Base-by-base conservation (phyloP, 225 moss, liverwort and hornwort genomes). In the Physcomitrellopsis africana region DNA sequence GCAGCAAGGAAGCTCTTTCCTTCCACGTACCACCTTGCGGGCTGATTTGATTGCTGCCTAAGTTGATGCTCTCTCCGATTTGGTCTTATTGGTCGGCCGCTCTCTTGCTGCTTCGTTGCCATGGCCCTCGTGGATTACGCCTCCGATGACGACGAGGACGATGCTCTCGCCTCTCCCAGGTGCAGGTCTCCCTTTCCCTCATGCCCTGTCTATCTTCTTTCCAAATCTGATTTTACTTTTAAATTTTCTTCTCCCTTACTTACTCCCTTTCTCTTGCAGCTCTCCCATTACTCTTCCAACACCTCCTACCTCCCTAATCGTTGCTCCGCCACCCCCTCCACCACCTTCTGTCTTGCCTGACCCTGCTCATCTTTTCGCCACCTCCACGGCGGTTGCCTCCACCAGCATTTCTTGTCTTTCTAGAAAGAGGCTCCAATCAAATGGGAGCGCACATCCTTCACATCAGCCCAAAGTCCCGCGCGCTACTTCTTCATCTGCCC, bases 381-480 rank as follows among this genome's bases (percentile, higher is more conserved):
- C 46, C 63, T 65, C 80, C 4, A 5, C 63, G 12, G 55, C 79
- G 17, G 63, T 81, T 55, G 81, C 82, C 15, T 72, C 81, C 65
- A 60, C 82, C 20, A 68, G 61, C 53, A 51, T 65, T 51, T 42
- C 79, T 19, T 56, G 71, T 19, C 76, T 80, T 12, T 76, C 86
- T 19, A 89, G 90, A 22, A 93, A 93, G 68, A 85, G 93, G 60
- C 87, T 81, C 45, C 87, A 86, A 66, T 76, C 85, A 19, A 96
- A 92, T 73, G 90, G 91, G 15, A 78, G 73, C 56, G 79, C 75
- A 37, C 85, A 83, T 32, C 76, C 83, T 11, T 42, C 79, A 45
- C 93, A 93, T 46, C 84, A 74, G 46, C 70, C 81, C 27, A 96
- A 96, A 64, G 57, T 89, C 16, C 77, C 91, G 1, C 93, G 93